A percentile compares a stretch with the other conserved stretches of the same genome.
Conservation (phyloP, 2,329 filamentous ascomycete species). For the Alternaria postmessia region DNA sequence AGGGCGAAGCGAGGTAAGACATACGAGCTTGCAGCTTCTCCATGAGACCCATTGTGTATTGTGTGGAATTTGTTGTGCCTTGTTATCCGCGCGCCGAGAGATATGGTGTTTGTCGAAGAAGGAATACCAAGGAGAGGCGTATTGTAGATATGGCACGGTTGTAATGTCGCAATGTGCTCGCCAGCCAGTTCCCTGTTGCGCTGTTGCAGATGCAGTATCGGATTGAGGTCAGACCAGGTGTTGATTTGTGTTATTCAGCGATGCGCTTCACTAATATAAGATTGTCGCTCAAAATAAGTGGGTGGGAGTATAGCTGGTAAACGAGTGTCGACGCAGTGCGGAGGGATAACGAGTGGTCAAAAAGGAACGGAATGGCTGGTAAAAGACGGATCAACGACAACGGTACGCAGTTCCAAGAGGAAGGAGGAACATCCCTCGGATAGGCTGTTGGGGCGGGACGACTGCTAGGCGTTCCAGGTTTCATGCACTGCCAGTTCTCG, state of each 20-base stretch:
- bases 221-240: slow-evolving; percentile 8
- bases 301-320: neutral
- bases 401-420: slow-evolving; percentile 8
- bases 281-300: neutral
- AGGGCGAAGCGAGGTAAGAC: slow-evolving; percentile 22
- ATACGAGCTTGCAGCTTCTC: slow-evolving; percentile 53
- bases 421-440: slow-evolving; percentile 11
- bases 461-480: slow-evolving; percentile 17
- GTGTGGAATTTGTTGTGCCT: slow-evolving; percentile 12
- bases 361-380: slow-evolving; percentile 22
- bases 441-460: slow-evolving; percentile 25
- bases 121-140: slow-evolving; percentile 16
- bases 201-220: slow-evolving; percentile 34
- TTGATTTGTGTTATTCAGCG: neutral
- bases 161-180: slow-evolving; percentile 15
- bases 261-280: slow-evolving; percentile 1
- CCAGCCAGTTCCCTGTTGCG: slow-evolving; percentile 31
- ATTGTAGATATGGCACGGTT: slow-evolving; percentile 28
- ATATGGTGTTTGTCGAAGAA: slow-evolving; percentile 14
- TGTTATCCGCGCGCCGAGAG: slow-evolving; percentile 12
- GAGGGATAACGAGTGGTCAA: slow-evolving; percentile 1
- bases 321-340: slow-evolving; percentile 9
- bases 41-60: slow-evolving; percentile 48
- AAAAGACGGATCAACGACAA: slow-evolving; percentile 9
- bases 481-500: slow-evolving; percentile 30